Percentiles rank a stretch among this genome's conserved stretches.
phyloP scores from a whole-genome alignment of 805 yeast genomes.

The Saccharomyces eubayanus region DNA sequence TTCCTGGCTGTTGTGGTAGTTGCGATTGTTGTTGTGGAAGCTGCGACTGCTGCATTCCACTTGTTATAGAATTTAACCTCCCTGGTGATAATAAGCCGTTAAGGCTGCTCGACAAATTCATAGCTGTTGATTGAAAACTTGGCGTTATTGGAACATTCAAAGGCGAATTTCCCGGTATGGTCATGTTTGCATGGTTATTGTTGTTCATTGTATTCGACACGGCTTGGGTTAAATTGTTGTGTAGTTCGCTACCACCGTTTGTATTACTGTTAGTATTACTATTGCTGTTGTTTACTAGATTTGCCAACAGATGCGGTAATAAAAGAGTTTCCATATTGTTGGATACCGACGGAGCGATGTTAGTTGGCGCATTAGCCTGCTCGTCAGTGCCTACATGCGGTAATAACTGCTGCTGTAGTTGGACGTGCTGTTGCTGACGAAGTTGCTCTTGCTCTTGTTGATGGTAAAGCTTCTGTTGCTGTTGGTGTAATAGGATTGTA shows the following conservation, averaged over 20 bases:
- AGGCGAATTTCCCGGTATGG: neutral
- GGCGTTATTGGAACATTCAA: conserved; percentile 1
- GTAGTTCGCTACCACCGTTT: neutral
- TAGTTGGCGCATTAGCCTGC: neutral
- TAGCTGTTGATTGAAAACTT: conserved; percentile 7
- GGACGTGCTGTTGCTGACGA: conserved; percentile 9
- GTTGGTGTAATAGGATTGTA: conserved; percentile 21
- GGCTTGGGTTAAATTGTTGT: neutral
- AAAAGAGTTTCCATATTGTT: neutral
- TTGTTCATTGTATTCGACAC: neutral
- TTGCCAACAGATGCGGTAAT: neutral
- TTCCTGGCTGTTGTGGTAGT: conserved; percentile 6
- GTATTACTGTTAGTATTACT: conserved; percentile 13
- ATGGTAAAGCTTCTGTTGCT: conserved; percentile 2
- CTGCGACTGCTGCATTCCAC: neutral
- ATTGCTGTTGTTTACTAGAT: conserved; percentile 9
- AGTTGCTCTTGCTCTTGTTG: conserved; percentile 15
- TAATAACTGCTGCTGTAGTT: conserved; percentile 21
- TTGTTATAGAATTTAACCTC: conserved; percentile 2
- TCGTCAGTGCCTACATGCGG: conserved; percentile 7
- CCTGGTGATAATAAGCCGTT: conserved; percentile 10
- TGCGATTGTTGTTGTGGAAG: neutral
- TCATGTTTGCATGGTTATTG: neutral
- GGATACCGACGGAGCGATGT: neutral
- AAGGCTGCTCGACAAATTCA: conserved; percentile 8